These are phyloP conservation scores for Penicillium olsonii DNA, from an alignment of 2,329 filamentous ascomycete species.

Conservation along the genomic window DNA sequence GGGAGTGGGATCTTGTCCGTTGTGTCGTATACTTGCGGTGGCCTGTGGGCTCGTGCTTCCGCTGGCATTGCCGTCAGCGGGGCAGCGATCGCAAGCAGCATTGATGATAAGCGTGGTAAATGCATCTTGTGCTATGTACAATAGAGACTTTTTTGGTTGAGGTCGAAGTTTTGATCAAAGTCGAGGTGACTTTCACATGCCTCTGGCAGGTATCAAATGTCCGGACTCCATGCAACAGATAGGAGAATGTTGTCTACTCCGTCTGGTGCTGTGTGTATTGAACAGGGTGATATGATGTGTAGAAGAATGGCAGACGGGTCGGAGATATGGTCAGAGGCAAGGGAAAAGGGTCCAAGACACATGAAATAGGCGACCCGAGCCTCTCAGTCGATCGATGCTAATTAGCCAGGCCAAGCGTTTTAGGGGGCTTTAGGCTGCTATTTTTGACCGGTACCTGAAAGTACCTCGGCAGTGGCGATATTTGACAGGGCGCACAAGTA, in stretches of 20 bases:
- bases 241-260: too few species aligned
- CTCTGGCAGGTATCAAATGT: too few species aligned
- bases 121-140: constrained; percentile 7
- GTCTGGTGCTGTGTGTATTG: too few species aligned
- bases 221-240: too few species aligned
- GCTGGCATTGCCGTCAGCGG: constrained; percentile 6
- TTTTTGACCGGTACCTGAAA: constrained; percentile 5
- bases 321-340: constrained; percentile 6
- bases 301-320: neutral
- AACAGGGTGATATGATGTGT: too few species aligned
- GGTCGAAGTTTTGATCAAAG: neutral
- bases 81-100: constrained; percentile 3
- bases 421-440: constrained; percentile 12
- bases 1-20: constrained; percentile 29
- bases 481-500: neutral
- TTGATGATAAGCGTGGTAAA: constrained; percentile 1
- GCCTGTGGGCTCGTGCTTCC: neutral
- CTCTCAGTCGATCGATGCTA: constrained; percentile 12
- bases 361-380: constrained; percentile 2
- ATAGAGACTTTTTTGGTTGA: neutral
- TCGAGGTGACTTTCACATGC: constrained; percentile 4
- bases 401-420: constrained; percentile 20
- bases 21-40: constrained; percentile 25
- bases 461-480: neutral
- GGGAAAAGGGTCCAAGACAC: neutral